phyloP scores from a whole-genome alignment of 1,284 basidiomycete genomes.

The Rhodotorula sp. region DNA sequence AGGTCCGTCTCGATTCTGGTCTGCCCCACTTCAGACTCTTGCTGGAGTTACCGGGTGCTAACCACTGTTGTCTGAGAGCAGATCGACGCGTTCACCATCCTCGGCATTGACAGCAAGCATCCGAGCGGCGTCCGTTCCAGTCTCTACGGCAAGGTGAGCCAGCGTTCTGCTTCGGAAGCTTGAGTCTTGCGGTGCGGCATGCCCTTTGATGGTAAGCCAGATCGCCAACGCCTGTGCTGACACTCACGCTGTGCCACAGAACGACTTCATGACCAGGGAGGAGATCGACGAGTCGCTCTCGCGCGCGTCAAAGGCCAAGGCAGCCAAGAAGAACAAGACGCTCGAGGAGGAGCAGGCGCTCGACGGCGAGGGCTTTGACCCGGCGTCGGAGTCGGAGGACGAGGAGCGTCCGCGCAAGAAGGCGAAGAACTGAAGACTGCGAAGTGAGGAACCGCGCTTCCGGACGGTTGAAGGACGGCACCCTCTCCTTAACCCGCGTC shows the following conservation, averaged over 20 bases:
- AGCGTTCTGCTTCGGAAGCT: neutral
- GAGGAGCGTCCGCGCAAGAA: conserved; percentile 11
- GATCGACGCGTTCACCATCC: conserved; percentile 42
- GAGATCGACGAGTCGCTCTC: conserved; percentile 27
- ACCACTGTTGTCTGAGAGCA: neutral
- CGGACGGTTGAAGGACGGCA: too few relatives aligned
- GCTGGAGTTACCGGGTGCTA: too few relatives aligned
- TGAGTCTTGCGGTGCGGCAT: too few relatives aligned
- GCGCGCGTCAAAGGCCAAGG: neutral
- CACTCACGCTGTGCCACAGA: neutral
- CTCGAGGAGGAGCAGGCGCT: conserved; percentile 14
- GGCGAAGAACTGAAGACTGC: conserved; percentile 1
- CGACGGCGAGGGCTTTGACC: conserved; percentile 18
- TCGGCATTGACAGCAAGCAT: conserved; percentile 51
- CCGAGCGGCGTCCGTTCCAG: conserved; percentile 45
- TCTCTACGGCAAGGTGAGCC: conserved; percentile 30
- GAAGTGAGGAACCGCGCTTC: neutral
- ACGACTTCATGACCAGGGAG: conserved; percentile 33
- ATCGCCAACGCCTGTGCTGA: neutral
- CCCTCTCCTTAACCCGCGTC: too few relatives aligned
- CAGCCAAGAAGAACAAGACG: neutral
- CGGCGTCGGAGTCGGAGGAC: conserved; percentile 18
- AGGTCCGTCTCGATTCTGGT: neutral
- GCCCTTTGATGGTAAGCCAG: too few relatives aligned
- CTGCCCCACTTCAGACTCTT: neutral